Conservation (phyloP, 768 basidiomycete genomes). For the Dacryopinax primogenitus region DNA sequence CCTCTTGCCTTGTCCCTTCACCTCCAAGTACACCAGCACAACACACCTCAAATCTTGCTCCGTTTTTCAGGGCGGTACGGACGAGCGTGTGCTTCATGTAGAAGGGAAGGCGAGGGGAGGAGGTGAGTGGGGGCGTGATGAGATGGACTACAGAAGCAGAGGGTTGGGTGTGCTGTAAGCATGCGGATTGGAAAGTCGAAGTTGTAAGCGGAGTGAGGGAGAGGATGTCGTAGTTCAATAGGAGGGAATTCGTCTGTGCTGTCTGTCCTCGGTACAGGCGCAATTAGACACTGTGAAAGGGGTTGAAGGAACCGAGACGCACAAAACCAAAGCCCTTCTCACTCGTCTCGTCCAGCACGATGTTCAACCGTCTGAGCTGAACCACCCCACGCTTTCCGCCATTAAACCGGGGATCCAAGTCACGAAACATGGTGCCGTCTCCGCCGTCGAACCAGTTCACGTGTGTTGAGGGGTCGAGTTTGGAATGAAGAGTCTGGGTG, state of each 20-base stretch:
- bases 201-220: conserved; percentile 62
- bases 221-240: conserved; percentile 62
- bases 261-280: conserved; percentile 35
- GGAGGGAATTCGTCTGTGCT: conserved; percentile 49
- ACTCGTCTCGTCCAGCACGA: conserved; percentile 68
- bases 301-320: conserved; percentile 18
- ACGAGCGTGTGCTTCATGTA: conserved; percentile 73
- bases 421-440: conserved; percentile 16
- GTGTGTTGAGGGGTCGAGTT: conserved; percentile 58
- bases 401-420: conserved; percentile 46
- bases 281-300: background rate
- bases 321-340: conserved; percentile 79
- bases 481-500: conserved; percentile 57
- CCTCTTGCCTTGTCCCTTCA: too few species aligned
- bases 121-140: conserved; percentile 62
- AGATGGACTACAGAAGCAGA: conserved; percentile 68
- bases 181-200: conserved; percentile 61
- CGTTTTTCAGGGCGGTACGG: conserved; percentile 66
- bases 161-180: conserved; percentile 64
- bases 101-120: conserved; percentile 59
- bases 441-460: conserved; percentile 43
- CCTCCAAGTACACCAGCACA: conserved; percentile 65
- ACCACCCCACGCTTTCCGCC: conserved; percentile 42
- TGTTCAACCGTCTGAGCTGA: conserved; percentile 63
- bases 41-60: conserved; percentile 68